phyloP scores from a whole-genome alignment of 176 grass and related monocot species.

The Ampelocalamus luodianensis region DNA sequence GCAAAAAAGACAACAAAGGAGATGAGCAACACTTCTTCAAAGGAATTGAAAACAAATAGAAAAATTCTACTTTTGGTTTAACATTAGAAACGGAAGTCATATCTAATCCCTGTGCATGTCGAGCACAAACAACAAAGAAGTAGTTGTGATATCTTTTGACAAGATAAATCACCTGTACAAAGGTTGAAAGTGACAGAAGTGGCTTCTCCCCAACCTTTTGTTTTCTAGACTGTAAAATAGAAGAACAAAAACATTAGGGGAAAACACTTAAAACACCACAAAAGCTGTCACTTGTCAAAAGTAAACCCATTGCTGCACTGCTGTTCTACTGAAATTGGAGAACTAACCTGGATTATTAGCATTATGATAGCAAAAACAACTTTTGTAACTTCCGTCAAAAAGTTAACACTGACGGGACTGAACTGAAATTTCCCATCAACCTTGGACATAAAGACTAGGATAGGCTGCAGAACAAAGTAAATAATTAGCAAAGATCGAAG shows the following conservation, averaged over 20 bases:
- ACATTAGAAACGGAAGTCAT: constrained; percentile 9
- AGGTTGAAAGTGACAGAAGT: constrained; percentile 91
- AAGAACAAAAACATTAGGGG: constrained; percentile 28
- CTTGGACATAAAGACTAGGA: constrained; percentile 98
- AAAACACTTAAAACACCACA: neutral
- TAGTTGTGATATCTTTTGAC: neutral
- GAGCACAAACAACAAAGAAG: constrained; percentile 16
- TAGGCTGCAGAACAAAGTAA: constrained; percentile 69
- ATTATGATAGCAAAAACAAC: constrained; percentile 89
- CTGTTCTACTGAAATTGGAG: constrained; percentile 17
- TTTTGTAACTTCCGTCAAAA: constrained; percentile 87
- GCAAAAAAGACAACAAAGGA: constrained; percentile 30
- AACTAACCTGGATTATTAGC: constrained; percentile 89
- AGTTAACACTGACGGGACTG: constrained; percentile 95
- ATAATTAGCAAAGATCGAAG: constrained; percentile 24
- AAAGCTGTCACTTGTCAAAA: neutral
- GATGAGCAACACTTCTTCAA: neutral
- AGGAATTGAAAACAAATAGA: constrained; percentile 22
- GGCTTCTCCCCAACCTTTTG: constrained; percentile 97
- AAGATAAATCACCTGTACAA: constrained; percentile 80
- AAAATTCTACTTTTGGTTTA: neutral
- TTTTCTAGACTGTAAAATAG: constrained; percentile 78
- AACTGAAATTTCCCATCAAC: constrained; percentile 98
- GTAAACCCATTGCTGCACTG: constrained; percentile 1
- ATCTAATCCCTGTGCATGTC: constrained; percentile 7